Percentiles rank a stretch among this genome's conserved stretches.
Conservation (phyloP, 2,329 filamentous ascomycete genomes). For the Scedosporium minutisporum region DNA sequence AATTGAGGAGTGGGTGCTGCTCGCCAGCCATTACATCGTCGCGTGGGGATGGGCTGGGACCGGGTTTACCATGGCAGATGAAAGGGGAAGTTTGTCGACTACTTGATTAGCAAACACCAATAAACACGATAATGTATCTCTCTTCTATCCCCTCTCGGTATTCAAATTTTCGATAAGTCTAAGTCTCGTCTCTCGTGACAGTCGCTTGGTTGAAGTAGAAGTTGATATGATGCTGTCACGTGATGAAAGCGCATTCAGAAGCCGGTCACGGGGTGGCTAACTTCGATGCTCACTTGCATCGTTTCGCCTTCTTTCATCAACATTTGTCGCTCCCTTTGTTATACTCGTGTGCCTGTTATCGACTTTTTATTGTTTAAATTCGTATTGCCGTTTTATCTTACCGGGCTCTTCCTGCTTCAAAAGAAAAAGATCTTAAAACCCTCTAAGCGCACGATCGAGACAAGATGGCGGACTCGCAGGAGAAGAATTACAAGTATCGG, state of each 20-base stretch:
- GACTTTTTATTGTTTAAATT: too few relatives aligned
- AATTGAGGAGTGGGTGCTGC: conserved; percentile 82
- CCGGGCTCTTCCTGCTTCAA: too few relatives aligned
- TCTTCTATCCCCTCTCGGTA: too few relatives aligned
- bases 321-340: too few relatives aligned
- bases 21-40: conserved; percentile 83
- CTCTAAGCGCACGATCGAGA: too few relatives aligned
- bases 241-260: neutral
- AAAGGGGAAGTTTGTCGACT: neutral
- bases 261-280: neutral
- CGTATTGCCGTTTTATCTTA: too few relatives aligned
- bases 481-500: conserved; percentile 67
- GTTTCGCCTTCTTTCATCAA: too few relatives aligned
- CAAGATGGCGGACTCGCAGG: conserved; percentile 5
- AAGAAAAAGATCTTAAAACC: too few relatives aligned
- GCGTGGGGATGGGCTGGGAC: conserved; percentile 73
- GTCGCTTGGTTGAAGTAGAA: neutral
- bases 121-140: too few relatives aligned
- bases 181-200: too few relatives aligned
- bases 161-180: too few relatives aligned
- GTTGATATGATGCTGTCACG: neutral
- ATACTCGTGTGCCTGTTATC: too few relatives aligned
- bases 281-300: neutral
- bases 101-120: neutral
- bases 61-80: conserved; percentile 16